Conservation (phyloP, 768 basidiomycete genomes). For the Panaeolus cyanescens region DNA sequence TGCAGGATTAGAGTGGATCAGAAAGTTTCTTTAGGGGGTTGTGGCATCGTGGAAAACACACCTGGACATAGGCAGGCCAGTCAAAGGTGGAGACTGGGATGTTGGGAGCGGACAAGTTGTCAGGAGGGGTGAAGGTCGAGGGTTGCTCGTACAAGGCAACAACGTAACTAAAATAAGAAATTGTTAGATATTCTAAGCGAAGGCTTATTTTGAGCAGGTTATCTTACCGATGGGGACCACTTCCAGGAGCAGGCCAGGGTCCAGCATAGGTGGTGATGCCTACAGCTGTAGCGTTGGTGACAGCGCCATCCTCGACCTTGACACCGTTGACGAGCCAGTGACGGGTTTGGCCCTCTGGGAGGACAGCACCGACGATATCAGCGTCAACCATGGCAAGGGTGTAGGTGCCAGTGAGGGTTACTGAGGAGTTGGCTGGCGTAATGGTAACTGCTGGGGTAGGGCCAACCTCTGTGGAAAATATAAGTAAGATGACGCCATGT, state of each 20-base stretch:
- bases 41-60: slow-evolving; percentile 22
- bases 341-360: slow-evolving; percentile 60
- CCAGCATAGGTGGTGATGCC: slow-evolving; percentile 69
- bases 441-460: slow-evolving; percentile 56
- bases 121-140: slow-evolving; percentile 59
- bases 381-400: slow-evolving; percentile 81
- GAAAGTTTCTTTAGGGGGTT: slow-evolving; percentile 2
- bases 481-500: neutral
- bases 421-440: slow-evolving; percentile 49
- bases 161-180: slow-evolving; percentile 53
- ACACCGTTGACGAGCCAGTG: slow-evolving; percentile 84
- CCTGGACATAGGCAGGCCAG: slow-evolving; percentile 58
- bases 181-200: neutral
- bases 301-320: slow-evolving; percentile 36
- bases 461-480: slow-evolving; percentile 50
- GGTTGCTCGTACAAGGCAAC: slow-evolving; percentile 69
- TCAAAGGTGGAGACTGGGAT: slow-evolving; percentile 57
- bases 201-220: neutral
- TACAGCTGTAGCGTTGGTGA: slow-evolving; percentile 46
- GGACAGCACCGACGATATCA: slow-evolving; percentile 61
- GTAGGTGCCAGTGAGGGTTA: slow-evolving; percentile 48
- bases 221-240: slow-evolving; percentile 71
- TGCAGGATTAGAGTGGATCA: too few species aligned
- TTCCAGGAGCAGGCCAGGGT: slow-evolving; percentile 67
- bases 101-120: slow-evolving; percentile 50